Percentiles rank a stretch among this genome's conserved stretches.
Conservation (phyloP, 2,329 filamentous ascomycete genomes). For the Ophiostoma piceae region DNA sequence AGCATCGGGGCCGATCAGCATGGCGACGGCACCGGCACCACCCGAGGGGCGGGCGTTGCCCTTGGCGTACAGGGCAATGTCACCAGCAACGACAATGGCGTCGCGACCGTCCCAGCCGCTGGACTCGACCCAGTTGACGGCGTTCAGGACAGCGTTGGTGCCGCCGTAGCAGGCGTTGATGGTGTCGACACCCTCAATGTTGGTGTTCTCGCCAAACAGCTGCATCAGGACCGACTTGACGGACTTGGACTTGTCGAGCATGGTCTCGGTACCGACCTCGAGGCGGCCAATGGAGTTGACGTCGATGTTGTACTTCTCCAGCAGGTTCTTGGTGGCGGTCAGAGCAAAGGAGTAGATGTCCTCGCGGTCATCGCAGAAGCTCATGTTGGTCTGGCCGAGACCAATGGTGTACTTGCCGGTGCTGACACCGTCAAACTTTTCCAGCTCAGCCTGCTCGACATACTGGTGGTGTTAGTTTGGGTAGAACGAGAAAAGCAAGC, state of each 20-base stretch:
- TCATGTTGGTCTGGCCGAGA: constrained; percentile 86
- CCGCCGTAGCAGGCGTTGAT: constrained; percentile 84
- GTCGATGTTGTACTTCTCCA: constrained; percentile 80
- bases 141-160: constrained; percentile 79
- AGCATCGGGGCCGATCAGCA: constrained; percentile 73
- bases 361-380: constrained; percentile 85
- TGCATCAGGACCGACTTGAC: constrained; percentile 87
- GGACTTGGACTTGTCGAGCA: constrained; percentile 86
- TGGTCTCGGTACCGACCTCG: constrained; percentile 80
- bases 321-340: constrained; percentile 69
- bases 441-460: constrained; percentile 75
- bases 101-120: constrained; percentile 81
- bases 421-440: constrained; percentile 80
- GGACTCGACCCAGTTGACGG: constrained; percentile 79
- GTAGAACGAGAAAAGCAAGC: not conserved
- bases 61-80: constrained; percentile 83
- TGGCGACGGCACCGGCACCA: constrained; percentile 71
- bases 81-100: constrained; percentile 72
- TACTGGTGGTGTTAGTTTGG: constrained; percentile 49
- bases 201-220: constrained; percentile 77
- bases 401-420: constrained; percentile 86
- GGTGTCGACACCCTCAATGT: constrained; percentile 76
- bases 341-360: constrained; percentile 85
- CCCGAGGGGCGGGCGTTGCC: constrained; percentile 75
- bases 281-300: constrained; percentile 70